These are phyloP conservation scores for Russula olivacea DNA, from an alignment of 768 basidiomycete species.

Conservation along the genomic window DNA sequence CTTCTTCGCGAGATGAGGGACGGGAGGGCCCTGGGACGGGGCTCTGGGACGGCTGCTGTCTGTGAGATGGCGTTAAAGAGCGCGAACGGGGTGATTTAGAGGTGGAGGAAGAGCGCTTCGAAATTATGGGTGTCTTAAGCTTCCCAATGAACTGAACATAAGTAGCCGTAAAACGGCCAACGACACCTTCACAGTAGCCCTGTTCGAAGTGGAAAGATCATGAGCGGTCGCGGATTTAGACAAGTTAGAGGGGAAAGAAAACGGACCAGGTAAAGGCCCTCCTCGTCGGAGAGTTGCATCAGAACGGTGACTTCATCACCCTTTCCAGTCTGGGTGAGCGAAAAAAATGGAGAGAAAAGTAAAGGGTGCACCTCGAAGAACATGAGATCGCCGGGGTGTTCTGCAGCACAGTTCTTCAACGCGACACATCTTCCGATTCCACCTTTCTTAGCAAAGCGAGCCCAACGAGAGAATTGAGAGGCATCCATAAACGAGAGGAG, in stretches of 20 bases:
- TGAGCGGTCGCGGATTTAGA: background rate
- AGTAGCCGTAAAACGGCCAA: constrained; percentile 60
- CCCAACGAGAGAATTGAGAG: constrained; percentile 70
- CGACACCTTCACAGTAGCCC: constrained; percentile 87
- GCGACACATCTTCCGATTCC: constrained; percentile 81
- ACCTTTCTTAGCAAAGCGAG: constrained; percentile 77
- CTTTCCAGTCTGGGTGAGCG: constrained; percentile 33
- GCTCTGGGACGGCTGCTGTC: constrained; percentile 30
- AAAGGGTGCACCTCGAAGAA: constrained; percentile 60
- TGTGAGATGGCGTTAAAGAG: constrained; percentile 26
- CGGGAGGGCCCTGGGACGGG: constrained; percentile 23
- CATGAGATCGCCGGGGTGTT: constrained; percentile 74
- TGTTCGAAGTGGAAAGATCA: constrained; percentile 27
- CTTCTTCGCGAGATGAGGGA: constrained; percentile 19
- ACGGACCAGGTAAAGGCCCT: constrained; percentile 59
- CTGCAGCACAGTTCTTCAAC: constrained; percentile 65
- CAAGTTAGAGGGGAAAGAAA: background rate
- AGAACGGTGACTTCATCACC: constrained; percentile 76
- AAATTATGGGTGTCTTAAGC: constrained; percentile 75
- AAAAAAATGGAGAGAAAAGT: background rate
- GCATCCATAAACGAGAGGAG: constrained; percentile 49
- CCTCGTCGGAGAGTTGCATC: constrained; percentile 55
- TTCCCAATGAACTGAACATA: constrained; percentile 66
- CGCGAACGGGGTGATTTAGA: constrained; percentile 31
- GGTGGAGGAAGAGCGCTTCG: constrained; percentile 49